Evolutionary conservation across 345 rosid genomes (phyloP).

Genomic region (Noccaea bulbosa): DNA sequence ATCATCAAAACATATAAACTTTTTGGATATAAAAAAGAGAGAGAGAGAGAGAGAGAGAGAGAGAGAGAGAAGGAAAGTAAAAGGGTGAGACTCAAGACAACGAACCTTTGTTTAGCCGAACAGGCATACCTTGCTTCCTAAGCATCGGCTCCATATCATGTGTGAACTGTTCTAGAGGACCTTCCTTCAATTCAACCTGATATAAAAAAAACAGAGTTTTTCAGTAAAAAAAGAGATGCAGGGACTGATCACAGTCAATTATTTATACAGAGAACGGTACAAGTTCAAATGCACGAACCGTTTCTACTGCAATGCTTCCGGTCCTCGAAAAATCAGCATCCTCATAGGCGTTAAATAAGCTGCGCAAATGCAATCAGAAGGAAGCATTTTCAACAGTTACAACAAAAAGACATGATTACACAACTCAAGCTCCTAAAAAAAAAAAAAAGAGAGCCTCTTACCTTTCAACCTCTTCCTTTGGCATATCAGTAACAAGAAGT

Average conservation of each 20-base stretch:
- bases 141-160: conserved; percentile 98
- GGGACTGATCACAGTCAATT: conserved; percentile 7
- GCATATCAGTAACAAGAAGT: conserved; percentile 72
- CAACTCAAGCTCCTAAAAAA: not conserved
- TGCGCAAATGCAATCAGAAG: conserved; percentile 41
- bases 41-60: not conserved
- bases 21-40: not conserved
- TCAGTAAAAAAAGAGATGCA: not conserved
- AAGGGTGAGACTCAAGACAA: not conserved
- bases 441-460: conserved; percentile 23
- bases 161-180: conserved; percentile 86
- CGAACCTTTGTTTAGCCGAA: conserved; percentile 86
- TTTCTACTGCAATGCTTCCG: conserved; percentile 73
- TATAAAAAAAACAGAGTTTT: conserved; percentile 1
- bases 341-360: conserved; percentile 78
- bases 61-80: not conserved
- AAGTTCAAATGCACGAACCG: conserved; percentile 48
- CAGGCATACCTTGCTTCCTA: conserved; percentile 97
- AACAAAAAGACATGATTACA: conserved; percentile 3
- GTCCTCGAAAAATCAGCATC: conserved; percentile 88
- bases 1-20: not conserved
- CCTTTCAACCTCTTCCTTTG: conserved; percentile 90
- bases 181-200: conserved; percentile 86
- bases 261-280: not conserved
- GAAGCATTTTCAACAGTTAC: not conserved